Evolutionary conservation across 306 rosid species (phyloP).

Genomic region (Trifolium fragiferum): DNA sequence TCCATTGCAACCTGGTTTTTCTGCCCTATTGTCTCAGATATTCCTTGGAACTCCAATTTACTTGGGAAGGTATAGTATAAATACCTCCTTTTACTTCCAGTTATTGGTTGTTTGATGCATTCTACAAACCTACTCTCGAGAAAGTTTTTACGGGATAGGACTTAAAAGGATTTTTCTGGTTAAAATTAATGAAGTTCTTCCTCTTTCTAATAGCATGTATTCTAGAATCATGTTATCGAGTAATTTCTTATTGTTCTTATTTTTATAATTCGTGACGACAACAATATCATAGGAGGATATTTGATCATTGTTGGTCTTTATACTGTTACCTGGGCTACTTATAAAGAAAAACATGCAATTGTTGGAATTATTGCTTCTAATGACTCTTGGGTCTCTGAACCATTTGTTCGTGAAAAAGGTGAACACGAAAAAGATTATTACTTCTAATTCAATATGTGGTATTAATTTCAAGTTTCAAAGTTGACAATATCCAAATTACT

Average conservation of each 20-base stretch:
- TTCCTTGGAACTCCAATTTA: slow-evolving; percentile 89
- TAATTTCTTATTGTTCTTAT: slow-evolving; percentile 39
- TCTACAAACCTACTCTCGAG: no score
- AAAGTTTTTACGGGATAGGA: no score
- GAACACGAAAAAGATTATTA: slow-evolving; percentile 33
- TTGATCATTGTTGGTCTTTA: slow-evolving; percentile 80
- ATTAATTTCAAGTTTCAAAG: no score
- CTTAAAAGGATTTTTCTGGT: no score
- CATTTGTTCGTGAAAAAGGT: slow-evolving; percentile 59
- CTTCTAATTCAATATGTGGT: no score
- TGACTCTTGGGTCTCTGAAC: slow-evolving; percentile 55
- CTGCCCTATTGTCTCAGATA: slow-evolving; percentile 73
- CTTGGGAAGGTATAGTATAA: slow-evolving; percentile 73
- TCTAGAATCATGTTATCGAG: slow-evolving; percentile 10
- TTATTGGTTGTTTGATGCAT: not conserved
- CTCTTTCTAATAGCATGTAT: slow-evolving; percentile 20
- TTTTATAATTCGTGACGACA: slow-evolving; percentile 42
- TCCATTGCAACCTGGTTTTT: slow-evolving; percentile 87
- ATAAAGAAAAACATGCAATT: slow-evolving; percentile 59
- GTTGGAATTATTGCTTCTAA: slow-evolving; percentile 43
- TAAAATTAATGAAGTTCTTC: no score
- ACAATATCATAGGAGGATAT: slow-evolving; percentile 82
- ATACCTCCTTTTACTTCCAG: slow-evolving; percentile 35
- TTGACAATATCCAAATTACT: no score
- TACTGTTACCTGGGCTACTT: slow-evolving; percentile 82